phyloP scores from a whole-genome alignment of 2,329 filamentous ascomycete genomes.

The Aspergillus chevalieri region DNA sequence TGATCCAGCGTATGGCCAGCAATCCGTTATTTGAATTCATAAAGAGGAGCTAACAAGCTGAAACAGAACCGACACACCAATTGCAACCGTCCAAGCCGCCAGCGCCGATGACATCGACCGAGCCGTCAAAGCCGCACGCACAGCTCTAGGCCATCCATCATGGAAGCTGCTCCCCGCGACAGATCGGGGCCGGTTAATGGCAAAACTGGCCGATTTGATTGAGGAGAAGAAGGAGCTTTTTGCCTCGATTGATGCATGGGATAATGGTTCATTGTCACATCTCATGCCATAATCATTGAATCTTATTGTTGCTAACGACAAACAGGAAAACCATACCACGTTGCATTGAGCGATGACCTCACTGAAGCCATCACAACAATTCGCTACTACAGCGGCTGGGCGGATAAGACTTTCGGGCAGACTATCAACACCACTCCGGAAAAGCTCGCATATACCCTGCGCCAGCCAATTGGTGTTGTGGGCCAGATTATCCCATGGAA shows the following conservation, averaged over 20 bases:
- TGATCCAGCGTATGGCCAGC: conserved; percentile 52
- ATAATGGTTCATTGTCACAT: conserved; percentile 53
- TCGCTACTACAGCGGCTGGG: conserved; percentile 84
- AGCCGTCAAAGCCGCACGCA: conserved; percentile 29
- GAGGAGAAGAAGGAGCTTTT: conserved; percentile 58
- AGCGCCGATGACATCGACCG: conserved; percentile 28
- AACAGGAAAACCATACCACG: conserved; percentile 38
- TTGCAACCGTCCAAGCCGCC: conserved; percentile 62
- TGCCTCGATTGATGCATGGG: conserved; percentile 67
- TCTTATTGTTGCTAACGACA: neutral
- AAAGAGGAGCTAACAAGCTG: conserved; percentile 9
- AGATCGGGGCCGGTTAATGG: conserved; percentile 61
- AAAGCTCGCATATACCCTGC: conserved; percentile 76
- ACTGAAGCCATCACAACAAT: conserved; percentile 61
- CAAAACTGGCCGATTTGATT: conserved; percentile 64
- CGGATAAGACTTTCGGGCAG: conserved; percentile 86
- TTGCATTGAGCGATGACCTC: conserved; percentile 61
- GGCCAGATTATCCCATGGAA: conserved; percentile 89
- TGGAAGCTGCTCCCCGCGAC: conserved; percentile 38
- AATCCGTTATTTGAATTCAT: neutral
- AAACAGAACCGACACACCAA: conserved; percentile 58
- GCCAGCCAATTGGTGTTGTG: conserved; percentile 74
- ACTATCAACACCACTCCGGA: conserved; percentile 55
- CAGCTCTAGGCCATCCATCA: conserved; percentile 29
- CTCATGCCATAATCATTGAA: no score